Base-by-base conservation (phyloP, 441 rosid species). In the Euphorbia celastroides region DNA sequence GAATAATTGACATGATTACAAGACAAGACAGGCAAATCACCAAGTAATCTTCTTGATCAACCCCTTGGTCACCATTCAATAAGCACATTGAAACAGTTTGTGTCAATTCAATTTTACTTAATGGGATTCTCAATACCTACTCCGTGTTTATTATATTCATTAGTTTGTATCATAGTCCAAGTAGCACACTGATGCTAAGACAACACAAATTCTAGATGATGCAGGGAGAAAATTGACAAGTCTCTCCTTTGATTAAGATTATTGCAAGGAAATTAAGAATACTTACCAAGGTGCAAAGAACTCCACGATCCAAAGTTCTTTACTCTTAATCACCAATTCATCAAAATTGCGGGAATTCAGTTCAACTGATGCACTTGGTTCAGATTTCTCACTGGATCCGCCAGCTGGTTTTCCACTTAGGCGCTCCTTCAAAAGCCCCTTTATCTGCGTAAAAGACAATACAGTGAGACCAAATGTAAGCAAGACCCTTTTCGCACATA, bases 221-320 rank as follows among this genome's bases (percentile, higher is more conserved):
- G 26, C 11, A 8, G 26, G 26, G 56, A 62, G 25, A 17, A 16
- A 20, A n/a, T 13, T 50, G 17, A 38, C 55, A 58, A 22, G 64
- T 58, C 51, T 7, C 34, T 25, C 38, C 52, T 13, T 19, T 48
- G 60, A 55, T 44, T 54, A 72, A 60, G 26, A 72, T 20, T 27
- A 44, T 19, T 36, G 58, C 52, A 58, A 38, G 26, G n/a, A 3
- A 12, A 2, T 58, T 28, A 59, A 64, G 41, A 57, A 31, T 57
- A 75, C 91, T 75, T 82, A 94, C 99, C 99, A 94, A 58, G 99
- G 99, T 64, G 98, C 98, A 58, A 92, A 94, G 73, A 92, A 94
- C 79, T 94, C 99, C 78, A 94, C 92, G 63, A 94, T 77, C 99
- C 99, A 94, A 59, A 89, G 95, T 26, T 92, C 98, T 79, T 85